Evolutionary conservation across 257 asterid species (phyloP).

Genomic region (Haberlea rhodopensis): DNA sequence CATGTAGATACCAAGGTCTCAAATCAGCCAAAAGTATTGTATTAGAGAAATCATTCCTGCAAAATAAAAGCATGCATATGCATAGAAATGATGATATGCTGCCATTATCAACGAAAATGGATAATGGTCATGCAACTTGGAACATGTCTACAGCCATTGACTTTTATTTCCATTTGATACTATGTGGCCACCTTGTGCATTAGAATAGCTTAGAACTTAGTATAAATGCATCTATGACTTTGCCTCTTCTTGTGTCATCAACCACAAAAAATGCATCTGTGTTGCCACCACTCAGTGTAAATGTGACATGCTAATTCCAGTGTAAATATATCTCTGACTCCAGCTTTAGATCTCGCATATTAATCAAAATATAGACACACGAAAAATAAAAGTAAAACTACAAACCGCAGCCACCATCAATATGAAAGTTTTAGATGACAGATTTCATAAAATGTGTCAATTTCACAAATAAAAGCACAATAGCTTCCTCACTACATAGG

Average conservation of each 20-base stretch:
- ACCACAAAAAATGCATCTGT: not conserved
- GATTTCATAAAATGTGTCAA: not conserved
- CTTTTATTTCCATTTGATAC: not conserved
- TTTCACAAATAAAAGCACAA: not conserved
- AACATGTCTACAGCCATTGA: not conserved
- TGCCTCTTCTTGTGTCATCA: not conserved
- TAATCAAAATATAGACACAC: not conserved
- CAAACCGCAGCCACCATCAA: not conserved
- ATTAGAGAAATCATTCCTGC: not conserved
- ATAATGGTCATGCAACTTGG: not conserved
- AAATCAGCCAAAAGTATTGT: not conserved
- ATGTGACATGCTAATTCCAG: not conserved
- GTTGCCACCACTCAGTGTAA: too few species aligned
- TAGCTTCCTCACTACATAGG: not conserved
- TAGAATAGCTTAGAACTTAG: too few species aligned
- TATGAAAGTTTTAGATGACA: not conserved
- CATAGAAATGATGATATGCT: not conserved
- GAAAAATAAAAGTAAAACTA: not conserved
- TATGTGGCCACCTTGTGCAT: not conserved
- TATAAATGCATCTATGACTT: too few species aligned
- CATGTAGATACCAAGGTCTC: not conserved
- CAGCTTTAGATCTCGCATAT: not conserved
- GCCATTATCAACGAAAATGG: not conserved
- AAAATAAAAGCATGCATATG: not conserved
- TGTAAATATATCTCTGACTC: not conserved